Conservation (phyloP, 2,329 filamentous ascomycete species). For the Curvularia sp. region DNA sequence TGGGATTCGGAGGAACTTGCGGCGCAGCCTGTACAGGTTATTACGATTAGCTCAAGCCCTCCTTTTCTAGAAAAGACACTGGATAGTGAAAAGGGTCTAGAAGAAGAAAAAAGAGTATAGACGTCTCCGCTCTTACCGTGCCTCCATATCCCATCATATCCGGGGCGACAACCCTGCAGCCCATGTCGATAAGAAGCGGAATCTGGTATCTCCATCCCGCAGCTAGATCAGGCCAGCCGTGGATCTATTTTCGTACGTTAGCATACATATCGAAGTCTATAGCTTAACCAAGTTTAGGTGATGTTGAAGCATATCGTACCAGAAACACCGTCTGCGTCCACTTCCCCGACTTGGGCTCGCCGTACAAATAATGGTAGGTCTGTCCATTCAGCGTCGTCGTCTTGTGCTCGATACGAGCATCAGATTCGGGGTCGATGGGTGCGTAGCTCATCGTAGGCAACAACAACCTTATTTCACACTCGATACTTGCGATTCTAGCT, state of each 20-base stretch:
- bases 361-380: conserved; percentile 70
- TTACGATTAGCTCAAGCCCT: neutral
- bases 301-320: conserved; percentile 39
- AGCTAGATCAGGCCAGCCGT: conserved; percentile 83
- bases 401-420: conserved; percentile 70
- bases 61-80: neutral
- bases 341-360: conserved; percentile 53
- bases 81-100: neutral
- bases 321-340: conserved; percentile 63
- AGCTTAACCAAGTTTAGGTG: neutral
- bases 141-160: conserved; percentile 88
- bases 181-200: conserved; percentile 73
- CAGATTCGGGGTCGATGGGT: conserved; percentile 68
- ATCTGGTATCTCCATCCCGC: conserved; percentile 92
- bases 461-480: neutral
- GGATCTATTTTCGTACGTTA: conserved; percentile 56
- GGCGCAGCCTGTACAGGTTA: conserved; percentile 48
- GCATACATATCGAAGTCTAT: neutral
- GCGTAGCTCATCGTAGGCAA: conserved; percentile 55
- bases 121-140: conserved; percentile 58
- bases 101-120: neutral
- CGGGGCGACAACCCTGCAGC: conserved; percentile 79
- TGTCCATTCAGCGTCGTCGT: conserved; percentile 70
- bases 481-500: neutral
- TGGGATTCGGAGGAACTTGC: conserved; percentile 65